These are phyloP conservation scores for Rhodotorula taiwanensis DNA, from an alignment of 768 basidiomycete genomes.

Conservation along the genomic window DNA sequence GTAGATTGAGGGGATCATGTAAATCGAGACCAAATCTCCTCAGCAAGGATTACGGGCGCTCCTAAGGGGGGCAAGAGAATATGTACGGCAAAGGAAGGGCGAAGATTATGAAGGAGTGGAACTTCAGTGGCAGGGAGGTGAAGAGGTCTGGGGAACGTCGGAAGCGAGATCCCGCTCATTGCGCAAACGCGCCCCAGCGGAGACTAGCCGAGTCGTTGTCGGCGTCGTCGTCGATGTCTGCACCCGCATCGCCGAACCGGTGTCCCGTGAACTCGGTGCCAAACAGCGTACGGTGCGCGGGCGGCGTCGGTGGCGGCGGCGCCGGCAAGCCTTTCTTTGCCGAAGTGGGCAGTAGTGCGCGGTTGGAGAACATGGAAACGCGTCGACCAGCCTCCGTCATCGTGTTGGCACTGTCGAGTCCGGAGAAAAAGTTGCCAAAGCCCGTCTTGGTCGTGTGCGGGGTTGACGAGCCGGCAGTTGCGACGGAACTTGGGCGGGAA, in stretches of 20 bases:
- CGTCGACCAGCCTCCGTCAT: too few species aligned
- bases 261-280: constrained; percentile 11
- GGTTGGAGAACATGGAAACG: too few species aligned
- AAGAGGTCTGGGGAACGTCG: too few species aligned
- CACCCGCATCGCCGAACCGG: not conserved
- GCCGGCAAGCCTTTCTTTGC: not conserved
- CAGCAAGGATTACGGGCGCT: too few species aligned
- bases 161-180: too few species aligned
- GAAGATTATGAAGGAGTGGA: not conserved
- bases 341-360: too few species aligned
- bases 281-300: constrained; percentile 19
- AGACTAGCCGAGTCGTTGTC: not conserved
- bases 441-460: too few species aligned
- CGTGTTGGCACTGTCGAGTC: not conserved
- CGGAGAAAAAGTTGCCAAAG: too few species aligned
- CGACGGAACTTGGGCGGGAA: too few species aligned
- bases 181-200: not conserved
- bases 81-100: not conserved
- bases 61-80: not conserved
- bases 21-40: not conserved
- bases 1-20: not conserved
- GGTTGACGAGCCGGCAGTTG: too few species aligned
- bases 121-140: too few species aligned
- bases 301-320: constrained; percentile 3
- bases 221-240: not conserved